A percentile compares a stretch with the other conserved stretches of the same genome.
Conservation (phyloP, 1,284 basidiomycete genomes). For the Anthracocystis walkeri region DNA sequence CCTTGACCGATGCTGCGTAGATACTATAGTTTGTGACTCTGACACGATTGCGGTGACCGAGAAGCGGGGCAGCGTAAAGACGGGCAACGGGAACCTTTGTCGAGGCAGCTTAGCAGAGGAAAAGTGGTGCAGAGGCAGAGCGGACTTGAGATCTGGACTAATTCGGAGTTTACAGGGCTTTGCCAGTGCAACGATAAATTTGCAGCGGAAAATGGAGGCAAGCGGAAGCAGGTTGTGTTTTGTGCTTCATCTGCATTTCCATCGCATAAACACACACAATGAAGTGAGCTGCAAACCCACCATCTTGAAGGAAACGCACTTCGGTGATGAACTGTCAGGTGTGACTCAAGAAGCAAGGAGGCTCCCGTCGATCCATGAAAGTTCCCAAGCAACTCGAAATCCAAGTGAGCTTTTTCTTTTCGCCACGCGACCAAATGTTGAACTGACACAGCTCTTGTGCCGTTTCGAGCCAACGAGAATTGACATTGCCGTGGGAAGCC, state of each 20-base stretch:
- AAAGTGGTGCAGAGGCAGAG: background rate
- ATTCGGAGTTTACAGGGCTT: background rate
- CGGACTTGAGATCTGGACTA: conserved; percentile 4
- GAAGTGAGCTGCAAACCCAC: no score
- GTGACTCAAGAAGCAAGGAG: conserved; percentile 2
- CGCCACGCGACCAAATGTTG: background rate
- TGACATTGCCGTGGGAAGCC: background rate
- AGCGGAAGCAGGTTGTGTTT: background rate
- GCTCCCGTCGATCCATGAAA: conserved; percentile 1
- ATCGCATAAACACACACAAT: background rate
- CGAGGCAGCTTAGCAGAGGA: background rate
- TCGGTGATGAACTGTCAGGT: conserved; percentile 1
- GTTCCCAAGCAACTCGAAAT: conserved; percentile 3
- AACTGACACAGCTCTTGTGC: background rate
- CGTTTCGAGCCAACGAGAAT: no score
- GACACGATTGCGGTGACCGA: no score
- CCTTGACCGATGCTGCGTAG: no score
- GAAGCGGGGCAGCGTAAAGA: no score
- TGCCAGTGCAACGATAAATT: background rate
- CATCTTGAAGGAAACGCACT: background rate
- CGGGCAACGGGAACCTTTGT: no score
- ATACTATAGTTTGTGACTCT: no score
- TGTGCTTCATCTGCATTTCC: background rate
- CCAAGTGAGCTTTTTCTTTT: background rate
- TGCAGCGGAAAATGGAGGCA: background rate